Evolutionary conservation across 176 grass and related monocot species (phyloP), one percentile per base, ranked within the genome.

Genomic region (Pontederia paniculata): DNA sequence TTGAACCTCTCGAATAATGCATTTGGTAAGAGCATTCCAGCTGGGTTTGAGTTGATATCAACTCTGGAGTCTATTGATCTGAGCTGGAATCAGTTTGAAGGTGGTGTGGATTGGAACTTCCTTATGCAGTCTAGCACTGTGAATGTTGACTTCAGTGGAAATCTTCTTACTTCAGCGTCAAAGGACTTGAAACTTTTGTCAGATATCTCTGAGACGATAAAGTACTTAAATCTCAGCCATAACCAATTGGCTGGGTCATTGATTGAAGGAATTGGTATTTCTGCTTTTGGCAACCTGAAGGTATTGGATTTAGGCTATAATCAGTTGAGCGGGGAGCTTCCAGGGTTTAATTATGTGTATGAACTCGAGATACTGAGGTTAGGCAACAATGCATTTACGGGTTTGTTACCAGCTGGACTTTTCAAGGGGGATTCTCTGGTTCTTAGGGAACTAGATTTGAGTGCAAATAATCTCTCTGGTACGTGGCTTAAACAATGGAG

Each of bases 291-390:
- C 58, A 88, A 70, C 42, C 63, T 98, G 62, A 98, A 98, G 62
- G 87, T 98, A 65, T 71, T 98, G 77, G 93, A 98, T 84, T 63
- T 98, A 37, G 91, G 93, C 62, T 79, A 81, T 62, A 98, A 98
- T 70, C 75, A 72, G 57, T 68, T 98, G 50, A 84, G 69, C 21
- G 93, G 93, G 21, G 93, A 98, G 54, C 78, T 98, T 9, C 93
- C 93, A n/a, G 93, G 93, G 17, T 98, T 98, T 75, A 88, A 98
- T 78, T 98, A 98, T 88, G 87, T 98, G 7, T 98, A 98, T 53
- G 93, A 98, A 75, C 88, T 98, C 0, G 93, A 98, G 73, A 75
- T 91, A 82, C 62, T 98, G 66, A 75, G 87, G 47, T 74, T 98
- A 4, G 80, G 74, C 52, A 88, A 82, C 70, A 98, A 98, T 54